Evolutionary conservation across 768 basidiomycete genomes (phyloP), one percentile per base, ranked within the genome.

Genomic region (Strobilomyces confusus): DNA sequence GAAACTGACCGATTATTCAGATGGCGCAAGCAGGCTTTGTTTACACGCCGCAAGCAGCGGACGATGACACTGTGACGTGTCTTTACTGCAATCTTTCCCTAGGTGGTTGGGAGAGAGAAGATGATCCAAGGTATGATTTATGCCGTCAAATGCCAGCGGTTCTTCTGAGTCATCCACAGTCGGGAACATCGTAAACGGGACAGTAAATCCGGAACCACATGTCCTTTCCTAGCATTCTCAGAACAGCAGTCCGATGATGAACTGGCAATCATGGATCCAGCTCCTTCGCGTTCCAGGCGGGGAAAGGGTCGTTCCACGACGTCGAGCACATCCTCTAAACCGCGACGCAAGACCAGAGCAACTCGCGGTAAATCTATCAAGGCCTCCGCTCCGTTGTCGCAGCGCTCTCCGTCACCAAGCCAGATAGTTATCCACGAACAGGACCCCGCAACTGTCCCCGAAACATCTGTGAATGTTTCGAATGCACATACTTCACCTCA

Each of bases 11-110:
- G 25, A 23, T 52, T 44, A 2, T 44, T 15, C 15, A 63, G 94
- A 86, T 98, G 81, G 89, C 94, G 0, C 82, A 81, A 59, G 92
- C 93, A 3, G 95, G 95, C 9, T 97, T 95, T 64, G 79, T 91
- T 0, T 91, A 79, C 65, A 85, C 84, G 1, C 89, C 92, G 2
- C 80, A 84, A 51, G 70, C 75, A 13, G 61, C 74, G 2, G 85
- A 79, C 4, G 87, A 91, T 59, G 95, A 98, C 68, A 81, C 84
- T 1, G 92, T 83, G 0, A 84, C 84, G 1, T 98, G 95, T 69
- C 74, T 93, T 5, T 93, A 93, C 63, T 98, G 95, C 66, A 76
- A 84, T 41, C 75, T 86, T 32, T 78, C 83, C 2, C 80, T 95
- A 3, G 84, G 84, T 50, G 92, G 89, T 1, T 98, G 95, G 95